These are phyloP conservation scores for Entrophospora sp. DNA, from an alignment of 192 early-diverging fungal species.

Conservation along the genomic window DNA sequence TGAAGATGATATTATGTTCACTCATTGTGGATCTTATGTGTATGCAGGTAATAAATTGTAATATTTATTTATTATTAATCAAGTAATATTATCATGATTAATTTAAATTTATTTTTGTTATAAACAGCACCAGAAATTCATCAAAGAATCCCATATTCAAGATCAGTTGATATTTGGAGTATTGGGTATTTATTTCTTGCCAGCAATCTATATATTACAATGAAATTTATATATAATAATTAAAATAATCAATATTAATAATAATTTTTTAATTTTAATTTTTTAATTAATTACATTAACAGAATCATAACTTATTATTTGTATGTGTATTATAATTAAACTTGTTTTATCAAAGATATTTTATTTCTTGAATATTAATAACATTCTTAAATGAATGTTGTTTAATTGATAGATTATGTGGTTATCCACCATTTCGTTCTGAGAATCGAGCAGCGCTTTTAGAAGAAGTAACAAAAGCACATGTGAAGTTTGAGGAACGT, in stretches of 20 bases:
- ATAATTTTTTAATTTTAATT: too few species aligned
- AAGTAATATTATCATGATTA: background rate
- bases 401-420: constrained; percentile 56
- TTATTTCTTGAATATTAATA: too few species aligned
- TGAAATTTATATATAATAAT: too few species aligned
- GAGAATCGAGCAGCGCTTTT: constrained; percentile 50
- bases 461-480: constrained; percentile 51
- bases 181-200: too few species aligned
- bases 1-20: constrained; percentile 58
- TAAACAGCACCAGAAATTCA: constrained; percentile 76
- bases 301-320: constrained; percentile 84
- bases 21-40: constrained; percentile 81
- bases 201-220: too few species aligned
- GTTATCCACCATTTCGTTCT: constrained; percentile 69
- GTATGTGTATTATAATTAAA: too few species aligned
- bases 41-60: constrained; percentile 40
- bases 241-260: too few species aligned
- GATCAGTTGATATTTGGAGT: constrained; percentile 91
- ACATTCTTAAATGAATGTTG: too few species aligned
- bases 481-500: constrained; percentile 62
- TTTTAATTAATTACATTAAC: background rate
- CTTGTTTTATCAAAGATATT: too few species aligned
- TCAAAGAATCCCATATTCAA: constrained; percentile 73
- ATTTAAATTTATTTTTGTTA: background rate
- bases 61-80: background rate